A percentile compares a stretch with the other conserved stretches of the same genome.
phyloP scores from a whole-genome alignment of 2,329 filamentous ascomycete species.

The Polytolypa hystricis region DNA sequence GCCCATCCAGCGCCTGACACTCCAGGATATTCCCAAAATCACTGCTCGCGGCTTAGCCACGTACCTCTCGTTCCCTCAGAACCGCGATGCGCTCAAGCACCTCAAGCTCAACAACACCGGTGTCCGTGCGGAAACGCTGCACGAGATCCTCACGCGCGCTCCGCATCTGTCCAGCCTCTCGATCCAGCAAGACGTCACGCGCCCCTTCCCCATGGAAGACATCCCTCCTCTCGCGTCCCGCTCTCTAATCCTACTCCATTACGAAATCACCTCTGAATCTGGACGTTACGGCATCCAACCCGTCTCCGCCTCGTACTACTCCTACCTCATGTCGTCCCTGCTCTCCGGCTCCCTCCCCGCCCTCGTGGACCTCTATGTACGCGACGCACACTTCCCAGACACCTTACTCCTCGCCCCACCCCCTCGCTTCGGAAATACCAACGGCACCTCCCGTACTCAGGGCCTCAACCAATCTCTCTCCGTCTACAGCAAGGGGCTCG shows the following conservation, averaged over 20 bases:
- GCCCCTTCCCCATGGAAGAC: constrained; percentile 44
- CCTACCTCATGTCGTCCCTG: constrained; percentile 74
- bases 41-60: constrained; percentile 59
- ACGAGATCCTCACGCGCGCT: constrained; percentile 32
- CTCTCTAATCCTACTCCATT: constrained; percentile 63
- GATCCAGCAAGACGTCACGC: constrained; percentile 45
- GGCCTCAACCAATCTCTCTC: constrained; percentile 46
- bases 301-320: constrained; percentile 58
- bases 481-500: constrained; percentile 55
- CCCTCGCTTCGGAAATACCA: constrained; percentile 38
- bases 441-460: constrained; percentile 16
- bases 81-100: constrained; percentile 50
- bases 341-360: constrained; percentile 63
- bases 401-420: constrained; percentile 63
- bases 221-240: constrained; percentile 56
- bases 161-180: constrained; percentile 38
- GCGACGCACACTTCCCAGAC: constrained; percentile 73
- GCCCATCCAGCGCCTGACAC: constrained; percentile 58
- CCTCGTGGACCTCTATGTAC: constrained; percentile 69
- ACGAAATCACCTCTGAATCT: constrained; percentile 57
- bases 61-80: constrained; percentile 54
- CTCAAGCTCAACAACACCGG: constrained; percentile 64
- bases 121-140: constrained; percentile 37
- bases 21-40: constrained; percentile 60
- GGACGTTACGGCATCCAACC: constrained; percentile 47